Base-by-base conservation (phyloP, 129 eudicot genomes). In the Smallanthus sonchifolius region DNA sequence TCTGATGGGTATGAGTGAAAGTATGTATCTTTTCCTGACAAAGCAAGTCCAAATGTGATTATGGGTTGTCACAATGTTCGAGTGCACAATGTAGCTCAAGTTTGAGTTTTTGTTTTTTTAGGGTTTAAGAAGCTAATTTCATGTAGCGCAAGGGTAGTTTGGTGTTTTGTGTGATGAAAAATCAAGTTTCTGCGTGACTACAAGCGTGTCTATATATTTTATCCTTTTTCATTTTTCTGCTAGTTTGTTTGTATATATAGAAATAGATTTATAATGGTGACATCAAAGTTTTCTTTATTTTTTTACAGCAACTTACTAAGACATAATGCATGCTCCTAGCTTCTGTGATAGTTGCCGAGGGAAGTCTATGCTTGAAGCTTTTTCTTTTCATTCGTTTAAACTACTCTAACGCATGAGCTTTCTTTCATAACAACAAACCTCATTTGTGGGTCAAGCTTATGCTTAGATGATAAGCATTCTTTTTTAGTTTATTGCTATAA, bases 11-110 rank as follows among this genome's bases (percentile, higher is more conserved):
- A 19, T 24, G 70, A 68, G 64, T 69, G 65, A 69, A 69, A 45
- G 63, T 60, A 10, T 7, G 70, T 63, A 3, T 20, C 56, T 37
- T 59, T 64, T 72, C 60, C 73, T 65, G 78, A 72, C 45, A 72
- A 56, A 77, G 61, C 44, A 78, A n/a, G 67, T 49, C 38, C 82
- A 60, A 45, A 72, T 78, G 70, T 47, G 77, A 40, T 70, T 70
- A 34, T 37, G 37, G 64, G 14, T 62, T 65, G 47, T 63, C 78
- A 30, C 3, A 60, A 61, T 32, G 30, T 24, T 42, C 51, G 19
- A 19, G 70, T 4, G 43, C 52, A n/a, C 43, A 42, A n/a, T 40
- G 59, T 5, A 30, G 69, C 24, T 76, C 57, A 67, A 67, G 60
- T 69, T 69, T 45, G 71, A 34, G 20, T 69, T n/a, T n/a, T n/a